Evolutionary conservation across 306 rosid species (phyloP), one percentile per base, ranked within the genome.

Genomic region (Acacia confusa): DNA sequence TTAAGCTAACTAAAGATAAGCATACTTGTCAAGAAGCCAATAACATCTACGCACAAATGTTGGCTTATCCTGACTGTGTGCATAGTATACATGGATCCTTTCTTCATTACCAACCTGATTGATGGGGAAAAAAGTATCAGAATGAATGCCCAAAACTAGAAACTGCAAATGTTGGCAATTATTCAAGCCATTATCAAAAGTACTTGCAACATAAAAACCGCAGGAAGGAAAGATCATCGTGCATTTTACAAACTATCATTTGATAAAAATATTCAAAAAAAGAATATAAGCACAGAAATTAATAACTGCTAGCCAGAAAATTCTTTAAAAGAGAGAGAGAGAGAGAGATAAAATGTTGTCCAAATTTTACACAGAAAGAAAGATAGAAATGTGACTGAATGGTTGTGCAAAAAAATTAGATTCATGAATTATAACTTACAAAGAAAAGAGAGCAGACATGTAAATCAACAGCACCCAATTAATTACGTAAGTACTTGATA

Each of bases 11-110:
- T 80, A 78, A 47, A 32, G 82, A 50, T 72, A 64, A 67, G 86
- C 99, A 72, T 93, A 96, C 99, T 96, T 93, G 86, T 96, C 98
- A 79, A 96, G 99, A 50, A 96, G 91, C 98, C 97, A 92, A 84
- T 96, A 96, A 87, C 98, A 92, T 88, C 99, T 88, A 15, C 99
- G 93, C 70, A 93, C 99, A 79, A 96, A 89, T 76, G 88, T 85
- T 43, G 89, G 75, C 76, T 85, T 89, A 78, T 96, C 98, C 71
- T 87, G 94, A 72, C 98, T 97, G 75, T 92, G 97, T 53, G 97
- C 99, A 83, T 96, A 96, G 81, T 95, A 95, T 75, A 92, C 99
- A 47, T 95, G 99, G 58, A 95, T 88, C 90, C 98, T 95, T 88
- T 96, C 98, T 83, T 92, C 99, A 84, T 85, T 84, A 64, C 98